These are phyloP conservation scores for Rhizopus microsporus DNA, from an alignment of 371 early-diverging fungal genomes.

Conservation along the genomic window DNA sequence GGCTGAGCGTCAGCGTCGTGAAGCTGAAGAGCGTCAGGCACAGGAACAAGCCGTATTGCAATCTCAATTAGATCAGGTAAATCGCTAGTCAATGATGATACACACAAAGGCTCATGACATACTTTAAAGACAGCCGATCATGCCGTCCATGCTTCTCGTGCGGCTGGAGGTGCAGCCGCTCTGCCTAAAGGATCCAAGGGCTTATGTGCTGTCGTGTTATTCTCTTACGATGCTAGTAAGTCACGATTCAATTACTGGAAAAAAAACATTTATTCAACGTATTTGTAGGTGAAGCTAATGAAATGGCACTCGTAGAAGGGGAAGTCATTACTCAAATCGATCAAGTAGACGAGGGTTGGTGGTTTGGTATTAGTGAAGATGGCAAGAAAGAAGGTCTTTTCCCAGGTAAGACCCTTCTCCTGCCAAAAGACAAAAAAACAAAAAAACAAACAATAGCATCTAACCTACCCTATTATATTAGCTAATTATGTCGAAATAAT, in stretches of 20 bases:
- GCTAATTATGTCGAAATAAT: conserved; percentile 77
- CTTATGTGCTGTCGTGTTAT: conserved; percentile 66
- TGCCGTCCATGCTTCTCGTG: conserved; percentile 33
- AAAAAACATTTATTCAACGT: not conserved
- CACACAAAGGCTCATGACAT: not conserved
- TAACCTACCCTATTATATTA: conserved; percentile 10
- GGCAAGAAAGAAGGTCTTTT: conserved; percentile 84
- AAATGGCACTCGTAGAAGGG: conserved; percentile 83
- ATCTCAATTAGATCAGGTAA: conserved; percentile 29
- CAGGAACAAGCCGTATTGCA: conserved; percentile 15
- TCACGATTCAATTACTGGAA: not conserved
- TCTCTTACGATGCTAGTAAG: conserved; percentile 71
- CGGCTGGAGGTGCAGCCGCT: conserved; percentile 30
- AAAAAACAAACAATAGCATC: not conserved
- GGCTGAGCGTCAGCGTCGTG: conserved; percentile 19
- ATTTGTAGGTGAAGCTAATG: conserved; percentile 71
- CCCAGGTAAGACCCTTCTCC: conserved; percentile 56
- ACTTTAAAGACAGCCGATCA: conserved; percentile 34
- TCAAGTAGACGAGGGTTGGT: conserved; percentile 87
- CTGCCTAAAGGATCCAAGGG: conserved; percentile 23
- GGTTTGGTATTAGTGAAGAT: conserved; percentile 81
- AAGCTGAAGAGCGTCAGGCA: conserved; percentile 21
- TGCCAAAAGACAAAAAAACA: not conserved
- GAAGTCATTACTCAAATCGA: conserved; percentile 73
- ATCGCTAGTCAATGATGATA: not conserved